Evolutionary conservation across 108 stramenopile genomes (phyloP).

Genomic region (Hondaea fermentalgiana): DNA sequence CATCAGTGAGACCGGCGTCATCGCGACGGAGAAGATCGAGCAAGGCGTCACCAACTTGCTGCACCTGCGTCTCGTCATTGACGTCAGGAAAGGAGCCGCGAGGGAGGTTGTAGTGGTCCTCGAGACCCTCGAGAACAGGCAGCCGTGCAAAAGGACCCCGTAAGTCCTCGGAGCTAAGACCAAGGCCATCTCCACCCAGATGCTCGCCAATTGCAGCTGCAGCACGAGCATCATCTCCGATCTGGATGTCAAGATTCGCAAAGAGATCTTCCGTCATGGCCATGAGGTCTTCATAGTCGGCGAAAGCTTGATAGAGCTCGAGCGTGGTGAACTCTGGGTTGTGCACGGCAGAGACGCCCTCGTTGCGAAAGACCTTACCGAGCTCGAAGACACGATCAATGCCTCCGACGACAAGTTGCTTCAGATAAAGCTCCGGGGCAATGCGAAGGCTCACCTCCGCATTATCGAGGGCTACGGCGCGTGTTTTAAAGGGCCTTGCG

Average conservation of each 20-base stretch:
- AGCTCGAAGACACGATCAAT: constrained; percentile 92
- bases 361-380: constrained; percentile 97
- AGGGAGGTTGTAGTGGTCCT: background rate
- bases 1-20: background rate
- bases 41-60: background rate
- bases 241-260: background rate
- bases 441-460: constrained; percentile 87
- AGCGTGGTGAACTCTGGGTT: constrained; percentile 98
- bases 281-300: constrained; percentile 95
- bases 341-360: constrained; percentile 93
- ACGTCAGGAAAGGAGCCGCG: background rate
- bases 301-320: constrained; percentile 97
- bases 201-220: background rate
- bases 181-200: background rate
- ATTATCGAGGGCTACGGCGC: constrained; percentile 77
- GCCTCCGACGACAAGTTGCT: constrained; percentile 85
- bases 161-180: background rate
- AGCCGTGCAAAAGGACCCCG: background rate
- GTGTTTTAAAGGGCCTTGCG: constrained; percentile 95
- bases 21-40: background rate
- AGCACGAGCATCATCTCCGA: background rate
- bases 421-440: constrained; percentile 94
- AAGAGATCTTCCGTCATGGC: constrained; percentile 75
- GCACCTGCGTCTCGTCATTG: background rate
- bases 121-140: background rate